phyloP scores from a whole-genome alignment of 164 flowering plant genomes.

The Magnolia kwangsiensis region DNA sequence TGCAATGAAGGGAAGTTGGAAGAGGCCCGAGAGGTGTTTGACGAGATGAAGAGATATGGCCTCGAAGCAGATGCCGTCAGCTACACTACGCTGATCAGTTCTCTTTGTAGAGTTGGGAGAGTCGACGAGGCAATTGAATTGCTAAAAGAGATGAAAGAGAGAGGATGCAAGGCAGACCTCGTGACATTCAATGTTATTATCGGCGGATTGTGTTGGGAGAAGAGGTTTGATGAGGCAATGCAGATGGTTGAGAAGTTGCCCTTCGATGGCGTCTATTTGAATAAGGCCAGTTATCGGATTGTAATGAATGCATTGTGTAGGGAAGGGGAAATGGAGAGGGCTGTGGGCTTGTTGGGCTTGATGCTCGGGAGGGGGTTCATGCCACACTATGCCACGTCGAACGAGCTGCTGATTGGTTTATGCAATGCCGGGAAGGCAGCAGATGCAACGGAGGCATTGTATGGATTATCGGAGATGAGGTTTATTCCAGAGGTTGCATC shows the following conservation, averaged over 20 bases:
- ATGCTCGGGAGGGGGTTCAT: slow-evolving; percentile 67
- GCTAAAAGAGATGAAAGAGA: slow-evolving; percentile 69
- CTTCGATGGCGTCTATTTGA: slow-evolving; percentile 53
- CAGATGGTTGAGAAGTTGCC: slow-evolving; percentile 64
- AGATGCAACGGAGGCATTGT: slow-evolving; percentile 47
- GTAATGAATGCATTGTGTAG: slow-evolving; percentile 62
- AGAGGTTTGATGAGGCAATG: slow-evolving; percentile 63
- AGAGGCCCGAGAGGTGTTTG: slow-evolving; percentile 54
- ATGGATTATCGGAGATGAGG: slow-evolving; percentile 50
- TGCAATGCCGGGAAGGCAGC: slow-evolving; percentile 54
- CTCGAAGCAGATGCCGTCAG: slow-evolving; percentile 58
- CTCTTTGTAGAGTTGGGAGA: slow-evolving; percentile 48
- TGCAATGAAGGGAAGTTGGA: slow-evolving; percentile 64
- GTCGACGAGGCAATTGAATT: slow-evolving; percentile 57
- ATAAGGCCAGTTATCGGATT: slow-evolving; percentile 81
- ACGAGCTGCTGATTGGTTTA: slow-evolving; percentile 53
- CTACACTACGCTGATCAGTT: slow-evolving; percentile 65
- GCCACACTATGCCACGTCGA: slow-evolving; percentile 85
- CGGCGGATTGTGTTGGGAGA: slow-evolving; percentile 64
- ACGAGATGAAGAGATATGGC: slow-evolving; percentile 59
- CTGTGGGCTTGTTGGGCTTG: slow-evolving; percentile 42
- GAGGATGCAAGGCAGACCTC: slow-evolving; percentile 53
- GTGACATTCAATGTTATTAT: slow-evolving; percentile 67
- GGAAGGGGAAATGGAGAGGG: slow-evolving; percentile 48
- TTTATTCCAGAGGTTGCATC: slow-evolving; percentile 60